Conservation (phyloP, 371 early-diverging fungal genomes). For the Conidiobolus incongruus region DNA sequence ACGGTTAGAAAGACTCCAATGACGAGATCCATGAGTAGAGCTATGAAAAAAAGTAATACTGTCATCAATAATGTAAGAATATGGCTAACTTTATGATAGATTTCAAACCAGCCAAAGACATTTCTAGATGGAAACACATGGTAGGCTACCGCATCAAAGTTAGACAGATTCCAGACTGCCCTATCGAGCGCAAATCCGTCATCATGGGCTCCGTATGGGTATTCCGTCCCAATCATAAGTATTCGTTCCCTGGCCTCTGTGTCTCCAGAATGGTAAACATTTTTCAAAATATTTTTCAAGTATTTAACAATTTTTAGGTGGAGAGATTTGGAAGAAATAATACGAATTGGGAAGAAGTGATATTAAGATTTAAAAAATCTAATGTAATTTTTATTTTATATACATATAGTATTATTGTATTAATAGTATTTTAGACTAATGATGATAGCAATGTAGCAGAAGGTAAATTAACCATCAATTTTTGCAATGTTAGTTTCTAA, state of each 20-base stretch:
- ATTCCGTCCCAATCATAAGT: slow-evolving; percentile 29
- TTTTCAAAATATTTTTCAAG: too few relatives aligned
- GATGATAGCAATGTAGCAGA: not conserved
- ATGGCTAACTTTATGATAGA: too few relatives aligned
- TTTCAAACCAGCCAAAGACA: too few relatives aligned
- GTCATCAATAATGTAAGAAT: too few relatives aligned
- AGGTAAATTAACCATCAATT: not conserved
- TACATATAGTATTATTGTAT: too few relatives aligned
- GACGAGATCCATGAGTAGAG: too few relatives aligned
- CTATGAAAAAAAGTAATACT: too few relatives aligned
- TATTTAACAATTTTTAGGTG: too few relatives aligned
- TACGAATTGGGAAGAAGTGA: slow-evolving; percentile 39
- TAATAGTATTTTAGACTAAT: not conserved
- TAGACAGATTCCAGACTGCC: slow-evolving; percentile 42
- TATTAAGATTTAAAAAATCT: slow-evolving; percentile 11
- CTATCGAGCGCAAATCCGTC: slow-evolving; percentile 57
- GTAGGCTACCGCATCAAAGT: slow-evolving; percentile 9
- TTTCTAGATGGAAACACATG: not conserved
- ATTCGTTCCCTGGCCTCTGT: slow-evolving; percentile 33
- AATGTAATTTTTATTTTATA: too few relatives aligned
- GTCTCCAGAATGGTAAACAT: slow-evolving; percentile 55
- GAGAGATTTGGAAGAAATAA: slow-evolving; percentile 23
- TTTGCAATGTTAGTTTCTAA: not conserved
- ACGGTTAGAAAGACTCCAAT: slow-evolving; percentile 42
- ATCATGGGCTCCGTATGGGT: slow-evolving; percentile 86